These are phyloP conservation scores for Spizellomyces punctatus DNA, from an alignment of 192 early-diverging fungal species.

Conservation along the genomic window DNA sequence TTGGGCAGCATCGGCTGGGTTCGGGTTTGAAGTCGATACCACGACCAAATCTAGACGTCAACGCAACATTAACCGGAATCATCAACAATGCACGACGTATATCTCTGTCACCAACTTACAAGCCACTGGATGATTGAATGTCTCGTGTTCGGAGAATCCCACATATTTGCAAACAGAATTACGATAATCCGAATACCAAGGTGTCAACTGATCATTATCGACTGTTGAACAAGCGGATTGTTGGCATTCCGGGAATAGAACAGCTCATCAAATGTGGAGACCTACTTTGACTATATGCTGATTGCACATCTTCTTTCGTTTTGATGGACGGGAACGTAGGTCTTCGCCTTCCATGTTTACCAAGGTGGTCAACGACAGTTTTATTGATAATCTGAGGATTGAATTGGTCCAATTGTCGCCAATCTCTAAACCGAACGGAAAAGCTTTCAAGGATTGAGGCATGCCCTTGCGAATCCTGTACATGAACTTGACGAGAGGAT, in stretches of 20 bases:
- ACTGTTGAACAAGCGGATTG: not conserved
- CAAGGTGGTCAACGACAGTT: conserved; percentile 47
- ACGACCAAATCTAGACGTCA: conserved; percentile 28
- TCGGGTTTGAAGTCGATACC: conserved; percentile 68
- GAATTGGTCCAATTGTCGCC: conserved; percentile 57
- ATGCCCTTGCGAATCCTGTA: conserved; percentile 65
- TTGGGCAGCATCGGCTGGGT: conserved; percentile 71
- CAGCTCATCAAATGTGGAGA: not conserved
- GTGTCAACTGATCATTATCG: conserved; percentile 49
- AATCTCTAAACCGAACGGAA: conserved; percentile 62
- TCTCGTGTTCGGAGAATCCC: conserved; percentile 85
- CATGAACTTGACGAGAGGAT: conserved; percentile 31
- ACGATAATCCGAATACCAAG: conserved; percentile 86
- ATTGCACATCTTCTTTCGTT: conserved; percentile 50
- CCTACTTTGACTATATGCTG: conserved; percentile 51
- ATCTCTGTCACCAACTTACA: conserved; percentile 41
- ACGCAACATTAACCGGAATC: not conserved
- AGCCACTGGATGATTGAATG: conserved; percentile 93
- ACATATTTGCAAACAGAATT: conserved; percentile 59
- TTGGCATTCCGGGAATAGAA: not conserved
- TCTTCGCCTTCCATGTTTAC: conserved; percentile 19
- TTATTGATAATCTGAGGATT: conserved; percentile 48
- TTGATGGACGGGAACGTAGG: conserved; percentile 41
- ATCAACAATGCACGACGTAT: too few relatives aligned
- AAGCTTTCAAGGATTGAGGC: conserved; percentile 64